A percentile compares a stretch with the other conserved stretches of the same genome.
Conservation (phyloP, 2,329 filamentous ascomycete species). For the Cyanodermella asteris region DNA sequence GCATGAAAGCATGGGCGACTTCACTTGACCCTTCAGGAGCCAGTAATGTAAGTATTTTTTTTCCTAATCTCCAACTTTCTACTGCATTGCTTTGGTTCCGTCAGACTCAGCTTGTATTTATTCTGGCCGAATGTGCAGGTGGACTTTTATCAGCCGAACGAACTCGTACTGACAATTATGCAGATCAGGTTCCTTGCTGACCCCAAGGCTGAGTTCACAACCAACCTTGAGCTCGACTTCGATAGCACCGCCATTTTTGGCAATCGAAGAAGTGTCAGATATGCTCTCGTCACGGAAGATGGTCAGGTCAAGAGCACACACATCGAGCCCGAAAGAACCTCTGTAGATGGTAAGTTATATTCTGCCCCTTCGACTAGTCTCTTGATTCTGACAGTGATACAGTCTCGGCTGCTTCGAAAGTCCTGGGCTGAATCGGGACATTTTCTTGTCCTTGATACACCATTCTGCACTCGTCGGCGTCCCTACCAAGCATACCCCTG, state of each 20-base stretch:
- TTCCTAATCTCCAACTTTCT: not conserved
- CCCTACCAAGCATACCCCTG: too few species aligned
- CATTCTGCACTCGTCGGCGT: too few species aligned
- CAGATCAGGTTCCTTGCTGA: slow-evolving; percentile 81
- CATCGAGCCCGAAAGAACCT: slow-evolving; percentile 76
- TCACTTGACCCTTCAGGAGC: slow-evolving; percentile 51
- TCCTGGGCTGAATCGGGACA: slow-evolving; percentile 9
- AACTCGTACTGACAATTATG: not conserved
- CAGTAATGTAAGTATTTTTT: slow-evolving; percentile 43
- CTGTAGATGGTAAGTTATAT: slow-evolving; percentile 40
- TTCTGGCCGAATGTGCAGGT: too few species aligned
- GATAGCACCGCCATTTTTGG: slow-evolving; percentile 65
- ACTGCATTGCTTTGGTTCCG: slow-evolving; percentile 1
- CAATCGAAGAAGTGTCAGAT: slow-evolving; percentile 63
- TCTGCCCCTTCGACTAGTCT: slow-evolving; percentile 2
- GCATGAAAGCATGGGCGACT: slow-evolving; percentile 76
- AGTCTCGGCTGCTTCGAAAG: slow-evolving; percentile 29
- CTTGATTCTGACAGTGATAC: too few species aligned
- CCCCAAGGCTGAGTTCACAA: slow-evolving; percentile 57
- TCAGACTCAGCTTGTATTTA: not conserved
- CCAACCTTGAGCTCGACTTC: slow-evolving; percentile 63
- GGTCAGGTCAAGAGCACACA: slow-evolving; percentile 65
- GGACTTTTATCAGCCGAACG: not conserved
- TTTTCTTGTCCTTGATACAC: not conserved
- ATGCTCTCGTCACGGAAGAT: slow-evolving; percentile 61